phyloP scores from a whole-genome alignment of 1,284 basidiomycete genomes.

The Trichosporon faecale region DNA sequence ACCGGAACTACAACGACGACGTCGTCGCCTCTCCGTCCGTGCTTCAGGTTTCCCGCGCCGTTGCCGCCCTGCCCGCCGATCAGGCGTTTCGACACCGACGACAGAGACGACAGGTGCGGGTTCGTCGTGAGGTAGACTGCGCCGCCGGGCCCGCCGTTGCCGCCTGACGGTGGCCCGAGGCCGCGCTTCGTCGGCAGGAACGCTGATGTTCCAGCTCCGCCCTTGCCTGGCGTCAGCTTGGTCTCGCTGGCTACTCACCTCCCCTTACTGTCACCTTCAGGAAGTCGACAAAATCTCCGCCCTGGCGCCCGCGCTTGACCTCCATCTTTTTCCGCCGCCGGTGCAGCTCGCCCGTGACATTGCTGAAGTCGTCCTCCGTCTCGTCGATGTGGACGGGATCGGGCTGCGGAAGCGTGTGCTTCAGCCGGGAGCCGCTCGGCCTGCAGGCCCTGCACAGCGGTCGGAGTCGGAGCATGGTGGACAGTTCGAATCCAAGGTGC shows the following conservation, averaged over 20 bases:
- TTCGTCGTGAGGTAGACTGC: constrained; percentile 79
- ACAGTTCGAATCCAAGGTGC: background rate
- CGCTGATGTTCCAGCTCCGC: constrained; percentile 76
- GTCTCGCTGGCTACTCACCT: constrained; percentile 55
- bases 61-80: constrained; percentile 65
- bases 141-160: constrained; percentile 82
- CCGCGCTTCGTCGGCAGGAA: constrained; percentile 71
- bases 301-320: constrained; percentile 54
- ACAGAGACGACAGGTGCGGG: constrained; percentile 69
- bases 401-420: constrained; percentile 9
- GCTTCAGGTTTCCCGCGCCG: constrained; percentile 78
- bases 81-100: constrained; percentile 65
- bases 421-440: background rate
- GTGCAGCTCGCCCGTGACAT: constrained; percentile 38
- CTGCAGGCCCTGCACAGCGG: background rate
- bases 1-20: constrained; percentile 75
- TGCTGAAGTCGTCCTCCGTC: constrained; percentile 31
- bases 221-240: constrained; percentile 60
- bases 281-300: constrained; percentile 76
- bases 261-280: constrained; percentile 70
- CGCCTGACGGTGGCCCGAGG: constrained; percentile 81
- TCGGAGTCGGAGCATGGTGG: background rate
- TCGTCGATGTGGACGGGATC: constrained; percentile 19
- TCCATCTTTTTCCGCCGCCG: constrained; percentile 45
- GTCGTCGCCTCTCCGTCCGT: constrained; percentile 71